These are phyloP conservation scores for Verticillium dahliae DNA, from an alignment of 2,329 filamentous ascomycete species.

Conservation along the genomic window DNA sequence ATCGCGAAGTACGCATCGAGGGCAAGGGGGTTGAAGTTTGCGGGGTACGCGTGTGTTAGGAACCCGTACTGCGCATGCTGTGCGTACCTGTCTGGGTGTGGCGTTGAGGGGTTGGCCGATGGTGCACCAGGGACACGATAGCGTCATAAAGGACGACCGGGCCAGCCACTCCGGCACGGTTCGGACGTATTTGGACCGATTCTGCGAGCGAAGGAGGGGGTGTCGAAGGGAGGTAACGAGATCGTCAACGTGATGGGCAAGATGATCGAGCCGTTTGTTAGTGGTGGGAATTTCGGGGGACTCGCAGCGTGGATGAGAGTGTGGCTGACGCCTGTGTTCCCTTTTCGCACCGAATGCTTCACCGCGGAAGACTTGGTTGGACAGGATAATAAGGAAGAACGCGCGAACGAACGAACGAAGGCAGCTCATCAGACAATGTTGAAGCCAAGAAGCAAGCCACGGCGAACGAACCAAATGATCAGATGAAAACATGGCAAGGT, in stretches of 20 bases:
- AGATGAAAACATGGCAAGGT: neutral
- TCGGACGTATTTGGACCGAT: neutral
- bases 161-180: neutral
- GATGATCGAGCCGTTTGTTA: neutral
- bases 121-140: neutral
- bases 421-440: neutral
- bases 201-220: neutral
- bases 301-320: neutral
- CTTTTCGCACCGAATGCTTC: neutral
- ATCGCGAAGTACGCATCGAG: slow-evolving; percentile 54
- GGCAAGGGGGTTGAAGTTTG: slow-evolving; percentile 69
- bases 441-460: neutral
- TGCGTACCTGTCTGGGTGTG: neutral
- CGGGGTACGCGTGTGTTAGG: slow-evolving; percentile 60
- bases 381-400: neutral
- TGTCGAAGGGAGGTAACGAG: neutral
- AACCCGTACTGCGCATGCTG: neutral
- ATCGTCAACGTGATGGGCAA: neutral
- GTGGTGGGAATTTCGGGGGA: neutral
- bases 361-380: neutral
- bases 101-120: neutral
- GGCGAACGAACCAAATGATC: neutral
- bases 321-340: neutral
- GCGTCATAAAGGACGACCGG: neutral
- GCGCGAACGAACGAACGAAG: neutral